Evolutionary conservation across 257 asterid genomes (phyloP).

Genomic region (Gentiana dahurica): DNA sequence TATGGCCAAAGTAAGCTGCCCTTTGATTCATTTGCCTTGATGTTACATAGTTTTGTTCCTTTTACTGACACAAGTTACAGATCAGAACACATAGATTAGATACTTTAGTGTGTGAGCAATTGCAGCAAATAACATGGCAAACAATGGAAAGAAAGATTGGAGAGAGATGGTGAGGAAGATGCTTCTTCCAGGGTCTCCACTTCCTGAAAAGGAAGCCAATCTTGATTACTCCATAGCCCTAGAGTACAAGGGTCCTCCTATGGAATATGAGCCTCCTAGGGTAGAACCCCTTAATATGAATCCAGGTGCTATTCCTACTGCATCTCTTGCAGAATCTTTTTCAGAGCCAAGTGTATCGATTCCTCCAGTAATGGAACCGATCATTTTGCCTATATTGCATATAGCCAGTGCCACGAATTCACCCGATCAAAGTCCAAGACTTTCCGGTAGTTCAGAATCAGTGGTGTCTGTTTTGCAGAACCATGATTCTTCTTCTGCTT

Average conservation of each 20-base stretch:
- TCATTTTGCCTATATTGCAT: slow-evolving; percentile 54
- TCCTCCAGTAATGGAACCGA: slow-evolving; percentile 61
- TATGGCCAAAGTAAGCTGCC: slow-evolving; percentile 14
- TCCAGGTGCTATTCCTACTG: slow-evolving; percentile 47
- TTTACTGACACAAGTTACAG: slow-evolving; percentile 10
- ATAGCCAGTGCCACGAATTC: slow-evolving; percentile 43
- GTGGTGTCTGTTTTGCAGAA: slow-evolving; percentile 65
- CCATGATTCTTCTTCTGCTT: slow-evolving; percentile 50
- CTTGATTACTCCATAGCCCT: slow-evolving; percentile 83
- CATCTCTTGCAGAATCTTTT: slow-evolving; percentile 43
- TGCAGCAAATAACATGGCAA: slow-evolving; percentile 34
- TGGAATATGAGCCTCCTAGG: slow-evolving; percentile 50
- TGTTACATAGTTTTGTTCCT: slow-evolving; percentile 9
- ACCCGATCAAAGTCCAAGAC: slow-evolving; percentile 48
- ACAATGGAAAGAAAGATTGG: slow-evolving; percentile 49
- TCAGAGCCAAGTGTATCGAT: slow-evolving; percentile 51
- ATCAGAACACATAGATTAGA: slow-evolving; percentile 10
- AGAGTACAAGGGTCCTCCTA: slow-evolving; percentile 79
- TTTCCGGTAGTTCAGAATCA: slow-evolving; percentile 71
- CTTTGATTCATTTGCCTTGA: slow-evolving; percentile 14
- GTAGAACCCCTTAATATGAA: slow-evolving; percentile 57
- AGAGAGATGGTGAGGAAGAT: slow-evolving; percentile 73
- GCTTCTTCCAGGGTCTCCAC: slow-evolving; percentile 86
- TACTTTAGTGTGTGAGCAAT: slow-evolving; percentile 3
- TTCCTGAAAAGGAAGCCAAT: slow-evolving; percentile 61